Evolutionary conservation across 208 protist genomes (phyloP), one percentile per base, ranked within the genome.

Genomic region (Leishmania guyanensis): DNA sequence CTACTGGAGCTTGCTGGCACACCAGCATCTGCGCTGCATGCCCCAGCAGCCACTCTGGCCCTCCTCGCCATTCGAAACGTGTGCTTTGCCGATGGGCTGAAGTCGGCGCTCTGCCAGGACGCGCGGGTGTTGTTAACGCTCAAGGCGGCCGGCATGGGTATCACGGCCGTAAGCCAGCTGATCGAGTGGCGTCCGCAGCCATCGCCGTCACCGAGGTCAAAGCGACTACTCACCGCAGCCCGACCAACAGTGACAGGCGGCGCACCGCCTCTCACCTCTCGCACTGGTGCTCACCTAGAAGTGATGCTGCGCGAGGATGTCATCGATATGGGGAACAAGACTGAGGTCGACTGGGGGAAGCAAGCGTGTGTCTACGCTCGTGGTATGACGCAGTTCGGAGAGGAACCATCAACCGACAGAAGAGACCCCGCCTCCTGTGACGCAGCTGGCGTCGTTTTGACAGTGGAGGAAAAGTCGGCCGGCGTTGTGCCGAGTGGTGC

Each of bases 21-120:
- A 1, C 39, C 76, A 79, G 39, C 62, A 17, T 78, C 78, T 5
- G 81, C 62, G 29, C 22, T 60, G 39, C 54, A 29, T 3, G 77
- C 53, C 14, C 46, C 33, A 33, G 68, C 74, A 12, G 86, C 89
- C 43, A 92, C 91, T 33, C 79, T 97, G 26, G 86, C 94, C 12
- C 77, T 96, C 51, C 84, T 97, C 17, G 81, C 79, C 0, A 66
- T 97, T 33, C 94, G 94, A 22, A 96, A 97, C 72, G 65, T 96
- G 48, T 95, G 91, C 83, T 97, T 95, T 82, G 77, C 86, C 53
- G 71, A 81, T 0, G 51, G 77, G 6, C 70, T 95, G 14, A 97
- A 97, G 84, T 80, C 87, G 60, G 60, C 87, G 29, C 58, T 97
- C 22, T 96, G 92, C 69, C 92, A 96, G 75, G 92, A 97, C 73